phyloP scores from a whole-genome alignment of 2,329 filamentous ascomycete genomes.

The Microdochium bolleyi region DNA sequence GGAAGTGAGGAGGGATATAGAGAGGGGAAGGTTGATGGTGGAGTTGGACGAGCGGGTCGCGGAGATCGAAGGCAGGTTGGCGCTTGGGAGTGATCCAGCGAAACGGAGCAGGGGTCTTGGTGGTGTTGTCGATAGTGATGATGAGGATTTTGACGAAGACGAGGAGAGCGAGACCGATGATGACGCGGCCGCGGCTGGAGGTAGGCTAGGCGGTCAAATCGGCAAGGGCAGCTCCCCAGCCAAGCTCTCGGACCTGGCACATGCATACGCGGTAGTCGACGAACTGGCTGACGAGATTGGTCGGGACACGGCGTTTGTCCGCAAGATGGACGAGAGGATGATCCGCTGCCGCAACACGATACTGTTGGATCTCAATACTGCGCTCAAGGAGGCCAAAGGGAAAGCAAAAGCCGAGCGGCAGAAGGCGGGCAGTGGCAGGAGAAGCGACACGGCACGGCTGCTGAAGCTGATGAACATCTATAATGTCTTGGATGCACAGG shows the following conservation, averaged over 20 bases:
- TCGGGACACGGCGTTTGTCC: conserved; percentile 38
- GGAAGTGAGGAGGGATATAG: conserved; percentile 54
- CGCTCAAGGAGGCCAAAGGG: conserved; percentile 28
- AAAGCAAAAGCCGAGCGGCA: background rate
- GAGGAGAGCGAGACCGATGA: background rate
- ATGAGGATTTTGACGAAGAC: conserved; percentile 16
- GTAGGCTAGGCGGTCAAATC: no score
- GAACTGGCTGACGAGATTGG: conserved; percentile 35
- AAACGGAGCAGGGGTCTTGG: conserved; percentile 21
- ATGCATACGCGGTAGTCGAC: conserved; percentile 34
- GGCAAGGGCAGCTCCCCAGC: conserved; percentile 16
- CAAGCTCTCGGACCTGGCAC: conserved; percentile 36
- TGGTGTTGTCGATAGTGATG: conserved; percentile 17
- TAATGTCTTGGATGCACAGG: conserved; percentile 40
- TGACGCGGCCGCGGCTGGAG: background rate
- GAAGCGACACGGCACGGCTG: conserved; percentile 20
- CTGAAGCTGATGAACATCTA: conserved; percentile 47
- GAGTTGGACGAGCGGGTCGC: conserved; percentile 58
- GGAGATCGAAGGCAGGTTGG: conserved; percentile 55
- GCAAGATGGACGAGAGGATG: conserved; percentile 44
- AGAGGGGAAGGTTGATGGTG: conserved; percentile 52
- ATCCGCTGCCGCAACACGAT: conserved; percentile 47
- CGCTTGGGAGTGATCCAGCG: conserved; percentile 32
- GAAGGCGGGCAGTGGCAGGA: background rate
- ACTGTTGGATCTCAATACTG: conserved; percentile 45